Evolutionary conservation across 305 asterid species (phyloP).

Genomic region (Fraxinus angustifolia): DNA sequence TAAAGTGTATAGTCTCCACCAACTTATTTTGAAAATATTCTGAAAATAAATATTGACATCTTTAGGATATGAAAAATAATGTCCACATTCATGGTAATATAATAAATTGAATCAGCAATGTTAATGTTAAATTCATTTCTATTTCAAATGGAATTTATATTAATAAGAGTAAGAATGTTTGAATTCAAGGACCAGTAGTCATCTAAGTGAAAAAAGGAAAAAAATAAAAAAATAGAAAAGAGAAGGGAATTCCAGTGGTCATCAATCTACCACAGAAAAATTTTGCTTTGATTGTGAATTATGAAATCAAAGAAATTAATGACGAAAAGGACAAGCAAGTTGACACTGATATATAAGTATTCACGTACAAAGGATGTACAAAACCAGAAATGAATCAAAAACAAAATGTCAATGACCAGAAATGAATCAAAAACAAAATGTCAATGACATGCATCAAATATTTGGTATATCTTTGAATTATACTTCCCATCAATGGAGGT

Average conservation of each 20-base stretch:
- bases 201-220: neutral
- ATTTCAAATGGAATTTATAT: neutral
- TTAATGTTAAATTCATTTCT: neutral
- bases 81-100: constrained; percentile 8
- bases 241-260: neutral
- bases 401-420: neutral
- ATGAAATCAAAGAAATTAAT: neutral
- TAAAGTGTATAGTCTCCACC: constrained; percentile 96
- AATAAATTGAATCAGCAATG: neutral
- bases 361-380: neutral
- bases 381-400: constrained; percentile 6
- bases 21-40: constrained; percentile 96
- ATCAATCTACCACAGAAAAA: neutral
- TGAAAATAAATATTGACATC: constrained; percentile 42
- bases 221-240: neutral
- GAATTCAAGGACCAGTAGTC: constrained; percentile 10
- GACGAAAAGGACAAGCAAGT: neutral
- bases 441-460: neutral
- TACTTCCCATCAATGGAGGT: neutral
- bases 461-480: constrained; percentile 2
- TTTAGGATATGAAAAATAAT: constrained; percentile 26
- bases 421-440: constrained; percentile 8
- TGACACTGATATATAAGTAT: neutral
- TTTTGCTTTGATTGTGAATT: neutral
- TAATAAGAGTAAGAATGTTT: neutral